Evolutionary conservation across 129 eudicot genomes (phyloP), one percentile per base, ranked within the genome.

Genomic region (Oenanthe sinensis): DNA sequence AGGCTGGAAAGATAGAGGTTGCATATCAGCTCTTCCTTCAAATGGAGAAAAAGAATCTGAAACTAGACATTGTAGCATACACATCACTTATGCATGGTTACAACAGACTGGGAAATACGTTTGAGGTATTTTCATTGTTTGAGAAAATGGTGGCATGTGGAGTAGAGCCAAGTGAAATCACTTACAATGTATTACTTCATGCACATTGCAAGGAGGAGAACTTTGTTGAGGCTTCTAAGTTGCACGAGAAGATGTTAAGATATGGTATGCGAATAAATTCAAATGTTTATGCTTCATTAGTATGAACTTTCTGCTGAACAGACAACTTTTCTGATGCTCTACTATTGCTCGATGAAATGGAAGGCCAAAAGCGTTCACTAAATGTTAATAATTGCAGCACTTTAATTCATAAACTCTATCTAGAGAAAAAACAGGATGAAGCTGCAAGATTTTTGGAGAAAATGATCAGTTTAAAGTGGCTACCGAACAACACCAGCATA

Each of bases 21-120:
- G 87, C 87, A 50, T 75, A 78, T 43, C 48, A 63, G 80, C 67
- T 81, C 67, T 48, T 85, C 26, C 42, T 52, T 15, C 80, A 85
- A 71, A 81, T 85, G 87, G 74, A 78, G 72, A 54, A 55, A 26
- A 77, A 47, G 75, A 74, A 84, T 8, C 8, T 81, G 63, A 45
- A 42, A 33, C 82, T 63, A 12, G 80, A 75, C 20, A 63, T 36
- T 15, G 37, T 77, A 63, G 79, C 87, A 8, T 81, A 84, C 87
- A 81, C 87, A 5, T 74, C 84, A 45, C 79, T 84, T 73, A 73
- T 84, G 80, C 50, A 77, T 63, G 82, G 84, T 65, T 84, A 81
- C 82, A 73, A 77, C 79, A 77, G 62, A 77, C 77, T 78, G 45
- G 82, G 87, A 39, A 75, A 78, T 26, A 60, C 76, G 6, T 81